Evolutionary conservation across 371 early-diverging fungal species (phyloP).

Genomic region (Actinomortierella ambigua): DNA sequence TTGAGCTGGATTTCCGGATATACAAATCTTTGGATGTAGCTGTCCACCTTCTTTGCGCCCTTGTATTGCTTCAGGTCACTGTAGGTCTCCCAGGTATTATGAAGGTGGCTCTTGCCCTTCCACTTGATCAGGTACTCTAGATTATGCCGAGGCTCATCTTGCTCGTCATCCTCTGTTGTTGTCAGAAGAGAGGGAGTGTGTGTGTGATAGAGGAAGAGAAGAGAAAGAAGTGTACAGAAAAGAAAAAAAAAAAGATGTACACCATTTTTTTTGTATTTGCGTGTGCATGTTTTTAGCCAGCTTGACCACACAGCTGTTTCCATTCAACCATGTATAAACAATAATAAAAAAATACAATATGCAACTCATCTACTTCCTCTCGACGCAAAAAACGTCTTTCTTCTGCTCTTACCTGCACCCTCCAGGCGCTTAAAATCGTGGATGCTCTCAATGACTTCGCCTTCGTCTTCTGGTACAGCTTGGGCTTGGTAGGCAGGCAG

Average conservation of each 20-base stretch:
- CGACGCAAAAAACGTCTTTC: neutral
- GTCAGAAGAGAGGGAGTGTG: too few species aligned
- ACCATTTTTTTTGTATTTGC: slow-evolving; percentile 23
- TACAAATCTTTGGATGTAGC: slow-evolving; percentile 76
- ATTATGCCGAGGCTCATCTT: slow-evolving; percentile 60
- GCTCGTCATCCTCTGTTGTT: slow-evolving; percentile 56
- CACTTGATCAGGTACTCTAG: slow-evolving; percentile 92
- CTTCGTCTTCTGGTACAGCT: slow-evolving; percentile 53
- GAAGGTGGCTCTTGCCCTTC: slow-evolving; percentile 89
- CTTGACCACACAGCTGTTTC: too few species aligned
- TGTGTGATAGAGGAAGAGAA: neutral
- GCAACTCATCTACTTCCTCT: too few species aligned
- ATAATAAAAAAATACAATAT: too few species aligned
- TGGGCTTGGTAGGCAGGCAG: slow-evolving; percentile 29
- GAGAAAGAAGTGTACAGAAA: neutral
- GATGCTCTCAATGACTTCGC: slow-evolving; percentile 69
- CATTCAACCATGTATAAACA: too few species aligned
- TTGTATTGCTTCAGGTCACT: slow-evolving; percentile 70
- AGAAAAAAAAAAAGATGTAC: neutral
- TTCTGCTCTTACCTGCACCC: slow-evolving; percentile 11
- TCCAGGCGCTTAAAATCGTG: slow-evolving; percentile 58
- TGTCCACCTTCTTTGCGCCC: slow-evolving; percentile 91
- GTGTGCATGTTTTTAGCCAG: too few species aligned
- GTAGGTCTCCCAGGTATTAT: slow-evolving; percentile 90
- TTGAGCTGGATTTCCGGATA: slow-evolving; percentile 67